phyloP scores from a whole-genome alignment of 345 rosid genomes.

The Raphanus sativus region DNA sequence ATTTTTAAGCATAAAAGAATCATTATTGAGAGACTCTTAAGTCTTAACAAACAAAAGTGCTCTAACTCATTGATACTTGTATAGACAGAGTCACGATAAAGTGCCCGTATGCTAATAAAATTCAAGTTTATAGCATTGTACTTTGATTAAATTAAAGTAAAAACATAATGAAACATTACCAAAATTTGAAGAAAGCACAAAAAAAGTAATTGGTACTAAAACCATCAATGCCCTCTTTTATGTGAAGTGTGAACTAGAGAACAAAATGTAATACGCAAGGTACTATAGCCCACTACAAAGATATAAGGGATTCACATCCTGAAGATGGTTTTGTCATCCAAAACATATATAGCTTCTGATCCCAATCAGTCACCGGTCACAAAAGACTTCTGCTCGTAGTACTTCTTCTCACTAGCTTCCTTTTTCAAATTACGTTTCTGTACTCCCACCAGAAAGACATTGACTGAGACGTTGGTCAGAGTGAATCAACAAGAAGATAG shows the following conservation, averaged over 20 bases:
- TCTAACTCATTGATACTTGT: background rate
- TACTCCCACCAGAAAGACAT: background rate
- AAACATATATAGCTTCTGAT: slow-evolving; percentile 12
- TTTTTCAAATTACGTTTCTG: slow-evolving; percentile 69
- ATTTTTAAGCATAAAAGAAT: background rate
- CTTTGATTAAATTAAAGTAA: background rate
- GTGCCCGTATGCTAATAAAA: background rate
- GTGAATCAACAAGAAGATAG: background rate
- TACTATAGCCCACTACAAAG: slow-evolving; percentile 19
- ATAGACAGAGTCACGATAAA: background rate
- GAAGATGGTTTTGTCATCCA: background rate
- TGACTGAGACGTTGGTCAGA: slow-evolving; percentile 3
- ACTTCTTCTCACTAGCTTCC: slow-evolving; percentile 60
- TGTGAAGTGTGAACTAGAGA: slow-evolving; percentile 28
- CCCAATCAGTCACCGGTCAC: slow-evolving; percentile 50
- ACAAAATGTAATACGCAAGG: slow-evolving; percentile 21
- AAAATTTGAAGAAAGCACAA: background rate
- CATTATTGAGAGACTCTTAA: background rate
- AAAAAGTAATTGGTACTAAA: slow-evolving; percentile 20
- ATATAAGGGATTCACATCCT: slow-evolving; percentile 2
- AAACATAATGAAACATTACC: background rate
- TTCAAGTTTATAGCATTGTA: background rate
- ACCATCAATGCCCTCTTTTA: slow-evolving; percentile 5
- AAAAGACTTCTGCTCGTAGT: slow-evolving; percentile 59
- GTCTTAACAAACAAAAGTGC: background rate